Base-by-base conservation (phyloP, 495 filamentous ascomycete species). In the Parachaetomium inaequale region DNA sequence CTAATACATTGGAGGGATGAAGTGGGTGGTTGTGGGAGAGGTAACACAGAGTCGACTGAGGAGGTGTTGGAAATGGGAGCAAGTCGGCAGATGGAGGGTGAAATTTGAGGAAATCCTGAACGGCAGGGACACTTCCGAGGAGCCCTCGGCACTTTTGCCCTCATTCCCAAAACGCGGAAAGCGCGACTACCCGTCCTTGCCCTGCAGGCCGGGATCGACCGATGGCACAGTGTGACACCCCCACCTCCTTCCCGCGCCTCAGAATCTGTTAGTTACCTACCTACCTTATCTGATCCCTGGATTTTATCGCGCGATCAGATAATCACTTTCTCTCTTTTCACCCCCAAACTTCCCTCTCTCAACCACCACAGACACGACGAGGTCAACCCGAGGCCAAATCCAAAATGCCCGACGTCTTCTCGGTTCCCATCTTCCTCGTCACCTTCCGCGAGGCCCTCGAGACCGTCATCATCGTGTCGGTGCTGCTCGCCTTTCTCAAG, bases 361-460 rank as follows among this genome's bases (percentile, higher is more conserved):
- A 32, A 10, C 14, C 51, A 56, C 36, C 52, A 43, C 36, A 36
- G 17, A 46, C 43, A 21, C 17, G 19, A 45, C 6, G 19, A 19
- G 10, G 17, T 17, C 4, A 19, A 46, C 8, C 12, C 19, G 23
- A 21, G 10, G 7, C 0, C 11, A 46, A 5, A 46, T 23, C 38
- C 54, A 58, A 21, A 46, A 58, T 58, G 40, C 55, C 55, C 40
- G 42, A 46, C 55, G 83, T 88, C 63, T 89, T 88, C 66, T 76
- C 84, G 51, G 81, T 88, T 11, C 85, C 85, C 54, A 82, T 94
- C 51, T 96, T 94, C 75, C 92, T 96, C 76, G 87, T 96, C 70
- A 84, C 85, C 67, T 93, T 94, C 68, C 88, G 91, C 69, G 91
- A 96, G 79, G 86, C 86, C 36, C 75, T 96, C 25, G 91, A 96